Conservation (phyloP, 331 rosid species). For the Acacia concinna region DNA sequence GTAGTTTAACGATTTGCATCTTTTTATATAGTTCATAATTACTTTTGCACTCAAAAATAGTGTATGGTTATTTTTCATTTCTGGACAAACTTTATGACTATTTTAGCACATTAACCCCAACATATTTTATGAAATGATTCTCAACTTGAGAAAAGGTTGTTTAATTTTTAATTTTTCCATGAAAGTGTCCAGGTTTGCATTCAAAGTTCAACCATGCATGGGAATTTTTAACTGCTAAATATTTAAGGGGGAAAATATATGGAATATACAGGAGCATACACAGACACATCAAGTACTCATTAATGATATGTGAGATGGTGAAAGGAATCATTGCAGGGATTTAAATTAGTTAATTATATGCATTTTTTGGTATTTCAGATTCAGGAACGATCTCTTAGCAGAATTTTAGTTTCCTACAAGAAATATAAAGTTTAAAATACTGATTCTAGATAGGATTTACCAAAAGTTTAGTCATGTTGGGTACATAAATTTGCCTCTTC, state of each 20-base stretch:
- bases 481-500: too few species aligned
- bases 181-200: background rate
- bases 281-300: background rate
- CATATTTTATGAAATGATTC: background rate
- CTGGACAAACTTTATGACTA: too few species aligned
- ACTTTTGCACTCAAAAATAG: too few species aligned
- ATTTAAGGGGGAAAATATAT: background rate
- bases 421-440: slow-evolving; percentile 18
- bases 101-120: too few species aligned
- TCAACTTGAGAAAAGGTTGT: background rate
- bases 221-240: background rate
- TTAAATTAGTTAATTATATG: slow-evolving; percentile 22
- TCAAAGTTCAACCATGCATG: background rate
- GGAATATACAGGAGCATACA: background rate
- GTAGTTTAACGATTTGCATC: too few species aligned
- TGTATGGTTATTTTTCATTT: too few species aligned
- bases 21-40: too few species aligned
- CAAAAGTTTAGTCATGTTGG: slow-evolving; percentile 2
- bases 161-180: background rate
- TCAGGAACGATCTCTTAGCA: background rate
- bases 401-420: slow-evolving; percentile 6
- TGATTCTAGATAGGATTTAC: slow-evolving; percentile 3
- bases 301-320: background rate
- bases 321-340: slow-evolving; percentile 11
- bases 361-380: slow-evolving; percentile 23